Evolutionary conservation across 495 filamentous ascomycete species (phyloP).

Genomic region (Hyaloscypha hepaticicola): DNA sequence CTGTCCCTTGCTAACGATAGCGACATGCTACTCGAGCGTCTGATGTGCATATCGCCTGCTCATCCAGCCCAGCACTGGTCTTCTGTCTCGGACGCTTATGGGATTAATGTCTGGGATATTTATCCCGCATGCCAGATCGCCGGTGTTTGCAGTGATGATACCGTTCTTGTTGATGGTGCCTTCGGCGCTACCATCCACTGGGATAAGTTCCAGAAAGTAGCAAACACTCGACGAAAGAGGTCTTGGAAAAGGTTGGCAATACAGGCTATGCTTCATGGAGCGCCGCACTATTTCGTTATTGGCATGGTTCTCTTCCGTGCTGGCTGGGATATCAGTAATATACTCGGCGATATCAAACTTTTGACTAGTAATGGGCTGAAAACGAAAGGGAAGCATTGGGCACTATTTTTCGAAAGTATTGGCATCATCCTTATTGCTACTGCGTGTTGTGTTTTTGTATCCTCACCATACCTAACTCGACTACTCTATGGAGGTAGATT

Average conservation of each 20-base stretch:
- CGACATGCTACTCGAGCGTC: conserved; percentile 43
- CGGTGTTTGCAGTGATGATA: conserved; percentile 37
- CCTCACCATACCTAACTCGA: no score
- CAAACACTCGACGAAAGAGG: conserved; percentile 11
- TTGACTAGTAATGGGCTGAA: no score
- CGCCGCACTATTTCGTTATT: conserved; percentile 9
- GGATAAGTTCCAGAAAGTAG: conserved; percentile 20
- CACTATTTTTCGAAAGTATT: no score
- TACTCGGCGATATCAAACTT: no score
- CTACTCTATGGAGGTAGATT: conserved; percentile 25
- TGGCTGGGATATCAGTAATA: conserved; percentile 8
- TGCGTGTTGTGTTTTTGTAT: no score
- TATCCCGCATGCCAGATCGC: conserved; percentile 38
- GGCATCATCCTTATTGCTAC: no score
- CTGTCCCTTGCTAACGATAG: conserved; percentile 46
- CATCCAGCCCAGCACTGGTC: neutral
- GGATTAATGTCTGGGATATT: conserved; percentile 44
- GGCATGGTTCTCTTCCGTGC: conserved; percentile 20
- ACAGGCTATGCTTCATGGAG: conserved; percentile 18
- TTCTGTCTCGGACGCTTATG: neutral
- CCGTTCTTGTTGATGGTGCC: conserved; percentile 42
- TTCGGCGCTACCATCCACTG: conserved; percentile 27
- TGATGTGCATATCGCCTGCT: conserved; percentile 35
- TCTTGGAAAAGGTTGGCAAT: conserved; percentile 3
- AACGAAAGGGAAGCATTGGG: no score